Evolutionary conservation across 2,329 filamentous ascomycete genomes (phyloP).

Genomic region (Cephalotrichum gorgonifer): DNA sequence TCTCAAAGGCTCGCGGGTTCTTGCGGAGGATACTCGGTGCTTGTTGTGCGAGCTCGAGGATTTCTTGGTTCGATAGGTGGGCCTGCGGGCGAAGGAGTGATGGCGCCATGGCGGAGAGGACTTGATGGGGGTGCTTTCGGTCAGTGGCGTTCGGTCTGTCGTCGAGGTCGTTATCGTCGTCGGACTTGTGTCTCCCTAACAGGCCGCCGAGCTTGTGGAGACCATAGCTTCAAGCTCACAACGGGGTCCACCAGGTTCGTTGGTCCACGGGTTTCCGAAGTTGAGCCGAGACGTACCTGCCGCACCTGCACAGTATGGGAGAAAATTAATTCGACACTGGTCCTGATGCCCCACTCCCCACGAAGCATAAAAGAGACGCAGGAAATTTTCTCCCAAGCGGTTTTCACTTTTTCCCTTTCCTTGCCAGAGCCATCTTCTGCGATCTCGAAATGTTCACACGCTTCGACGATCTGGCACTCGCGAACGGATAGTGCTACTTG

Average conservation of each 20-base stretch:
- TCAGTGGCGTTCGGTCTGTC: not conserved
- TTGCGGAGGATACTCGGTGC: conserved; percentile 45
- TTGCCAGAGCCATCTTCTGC: conserved; percentile 2
- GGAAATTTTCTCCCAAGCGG: conserved; percentile 1
- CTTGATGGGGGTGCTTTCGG: not conserved
- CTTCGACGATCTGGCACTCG: not conserved
- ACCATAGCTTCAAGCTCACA: not conserved
- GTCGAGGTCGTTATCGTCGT: not conserved
- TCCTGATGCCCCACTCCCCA: too few relatives aligned
- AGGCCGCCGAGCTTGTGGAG: not conserved
- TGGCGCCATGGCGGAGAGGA: conserved; percentile 26
- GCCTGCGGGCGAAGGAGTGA: conserved; percentile 47
- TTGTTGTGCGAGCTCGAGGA: conserved; percentile 48
- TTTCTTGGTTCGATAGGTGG: conserved; percentile 44
- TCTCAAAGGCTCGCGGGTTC: conserved; percentile 41
- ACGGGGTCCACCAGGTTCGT: too few relatives aligned
- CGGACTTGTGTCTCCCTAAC: not conserved
- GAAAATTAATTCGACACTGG: not conserved
- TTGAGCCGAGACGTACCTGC: not conserved
- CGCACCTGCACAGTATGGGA: too few relatives aligned
- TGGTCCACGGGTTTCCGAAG: too few relatives aligned
- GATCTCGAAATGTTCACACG: not conserved
- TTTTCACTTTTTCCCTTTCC: conserved; percentile 6
- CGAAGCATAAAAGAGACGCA: not conserved
- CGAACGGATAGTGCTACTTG: not conserved